These are phyloP conservation scores for Solanum habrochaites DNA, from an alignment of 257 asterid genomes.

Conservation along the genomic window DNA sequence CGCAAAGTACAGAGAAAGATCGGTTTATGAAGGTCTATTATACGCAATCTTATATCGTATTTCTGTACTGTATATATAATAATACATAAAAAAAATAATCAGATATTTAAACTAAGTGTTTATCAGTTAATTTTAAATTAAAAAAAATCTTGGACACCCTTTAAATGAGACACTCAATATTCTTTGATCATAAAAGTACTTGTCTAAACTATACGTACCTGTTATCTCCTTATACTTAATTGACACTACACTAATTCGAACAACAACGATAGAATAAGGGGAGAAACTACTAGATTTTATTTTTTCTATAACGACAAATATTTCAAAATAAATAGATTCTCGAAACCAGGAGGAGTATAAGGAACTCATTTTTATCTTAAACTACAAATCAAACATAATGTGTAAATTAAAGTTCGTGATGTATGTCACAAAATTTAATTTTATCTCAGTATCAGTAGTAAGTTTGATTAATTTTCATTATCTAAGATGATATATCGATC, in stretches of 20 bases:
- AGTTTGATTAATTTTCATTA: not conserved
- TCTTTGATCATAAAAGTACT: not conserved
- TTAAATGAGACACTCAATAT: not conserved
- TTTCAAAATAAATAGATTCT: not conserved
- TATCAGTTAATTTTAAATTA: not conserved
- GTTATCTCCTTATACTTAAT: not conserved
- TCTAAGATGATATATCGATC: not conserved
- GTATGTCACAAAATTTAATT: not conserved
- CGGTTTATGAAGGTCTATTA: accelerated
- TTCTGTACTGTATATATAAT: no score
- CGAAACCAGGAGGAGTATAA: not conserved
- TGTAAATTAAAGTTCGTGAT: not conserved
- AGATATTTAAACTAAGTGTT: not conserved
- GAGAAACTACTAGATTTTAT: not conserved
- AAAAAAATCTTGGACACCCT: not conserved
- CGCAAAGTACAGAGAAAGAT: not conserved
- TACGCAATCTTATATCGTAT: not conserved
- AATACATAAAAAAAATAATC: no score
- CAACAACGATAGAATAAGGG: not conserved
- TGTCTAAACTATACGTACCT: not conserved
- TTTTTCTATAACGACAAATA: not conserved
- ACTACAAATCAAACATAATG: not conserved
- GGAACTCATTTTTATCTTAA: not conserved
- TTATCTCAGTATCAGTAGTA: not conserved
- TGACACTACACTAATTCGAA: not conserved